phyloP scores from a whole-genome alignment of 192 early-diverging fungal genomes.

The Entomortierella beljakovae region DNA sequence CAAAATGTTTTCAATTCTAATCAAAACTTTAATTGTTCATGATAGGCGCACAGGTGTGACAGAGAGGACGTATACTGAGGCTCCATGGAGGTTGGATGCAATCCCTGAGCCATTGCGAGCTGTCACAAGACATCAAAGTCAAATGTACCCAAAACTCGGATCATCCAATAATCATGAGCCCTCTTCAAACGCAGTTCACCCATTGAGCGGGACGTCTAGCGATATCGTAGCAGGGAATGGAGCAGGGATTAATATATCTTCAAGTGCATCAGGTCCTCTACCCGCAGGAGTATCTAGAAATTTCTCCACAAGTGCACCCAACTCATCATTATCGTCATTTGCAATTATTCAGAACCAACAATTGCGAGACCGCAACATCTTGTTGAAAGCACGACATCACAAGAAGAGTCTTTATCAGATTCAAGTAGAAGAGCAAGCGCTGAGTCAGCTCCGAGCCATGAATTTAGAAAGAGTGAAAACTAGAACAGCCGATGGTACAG shows the following conservation, averaged over 20 bases:
- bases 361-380: conserved; percentile 45
- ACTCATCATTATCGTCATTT: conserved; percentile 33
- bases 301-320: background rate
- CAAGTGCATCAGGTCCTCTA: background rate
- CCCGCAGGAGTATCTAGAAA: background rate
- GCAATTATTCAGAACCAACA: conserved; percentile 60
- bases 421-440: conserved; percentile 62
- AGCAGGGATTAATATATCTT: background rate
- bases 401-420: conserved; percentile 65
- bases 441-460: conserved; percentile 34
- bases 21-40: background rate
- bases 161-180: conserved; percentile 1
- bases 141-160: conserved; percentile 41
- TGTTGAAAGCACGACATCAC: conserved; percentile 42
- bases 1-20: too few species aligned
- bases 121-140: conserved; percentile 40
- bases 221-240: background rate
- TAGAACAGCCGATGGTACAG: conserved; percentile 39
- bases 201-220: background rate
- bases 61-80: conserved; percentile 24
- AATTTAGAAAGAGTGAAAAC: conserved; percentile 52
- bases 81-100: conserved; percentile 44
- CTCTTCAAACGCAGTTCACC: background rate
- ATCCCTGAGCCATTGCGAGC: conserved; percentile 44
- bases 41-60: conserved; percentile 10